Percentiles rank a stretch among this genome's conserved stretches.
Conservation (phyloP, 2,329 filamentous ascomycete species). For the Cadophora sp. region DNA sequence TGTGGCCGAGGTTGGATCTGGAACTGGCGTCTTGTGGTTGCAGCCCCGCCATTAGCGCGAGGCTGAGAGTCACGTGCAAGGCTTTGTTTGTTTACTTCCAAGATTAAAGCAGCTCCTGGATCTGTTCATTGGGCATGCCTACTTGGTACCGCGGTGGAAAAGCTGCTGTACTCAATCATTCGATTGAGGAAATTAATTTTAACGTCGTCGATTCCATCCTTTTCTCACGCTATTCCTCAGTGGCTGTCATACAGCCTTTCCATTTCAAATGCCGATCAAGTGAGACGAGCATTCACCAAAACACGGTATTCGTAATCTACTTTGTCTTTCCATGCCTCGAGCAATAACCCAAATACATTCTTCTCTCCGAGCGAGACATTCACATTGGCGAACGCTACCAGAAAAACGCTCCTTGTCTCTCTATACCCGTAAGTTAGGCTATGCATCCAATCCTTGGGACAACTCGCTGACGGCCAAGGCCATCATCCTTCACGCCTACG, state of each 20-base stretch:
- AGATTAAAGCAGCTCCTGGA: not conserved
- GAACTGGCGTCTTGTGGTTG: not conserved
- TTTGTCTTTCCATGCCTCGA: not conserved
- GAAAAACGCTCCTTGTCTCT: no score
- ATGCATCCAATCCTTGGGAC: not conserved
- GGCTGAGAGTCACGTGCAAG: conserved; percentile 12
- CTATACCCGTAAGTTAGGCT: not conserved
- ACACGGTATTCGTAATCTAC: no score
- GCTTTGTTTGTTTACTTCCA: not conserved
- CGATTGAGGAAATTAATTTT: not conserved
- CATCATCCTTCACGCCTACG: not conserved
- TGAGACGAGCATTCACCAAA: not conserved
- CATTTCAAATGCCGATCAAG: not conserved
- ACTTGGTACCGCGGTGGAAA: not conserved
- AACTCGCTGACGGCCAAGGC: not conserved
- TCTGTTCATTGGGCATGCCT: not conserved
- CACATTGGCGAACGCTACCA: not conserved
- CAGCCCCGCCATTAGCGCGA: conserved; percentile 5
- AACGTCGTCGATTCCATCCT: not conserved
- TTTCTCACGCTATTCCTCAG: not conserved
- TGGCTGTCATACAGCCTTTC: not conserved
- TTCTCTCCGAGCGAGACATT: not conserved
- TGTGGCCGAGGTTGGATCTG: not conserved
- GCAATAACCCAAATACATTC: no score
- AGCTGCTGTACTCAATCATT: not conserved